Base-by-base conservation (phyloP, 1,284 basidiomycete genomes). In the Polyporus tsugae region DNA sequence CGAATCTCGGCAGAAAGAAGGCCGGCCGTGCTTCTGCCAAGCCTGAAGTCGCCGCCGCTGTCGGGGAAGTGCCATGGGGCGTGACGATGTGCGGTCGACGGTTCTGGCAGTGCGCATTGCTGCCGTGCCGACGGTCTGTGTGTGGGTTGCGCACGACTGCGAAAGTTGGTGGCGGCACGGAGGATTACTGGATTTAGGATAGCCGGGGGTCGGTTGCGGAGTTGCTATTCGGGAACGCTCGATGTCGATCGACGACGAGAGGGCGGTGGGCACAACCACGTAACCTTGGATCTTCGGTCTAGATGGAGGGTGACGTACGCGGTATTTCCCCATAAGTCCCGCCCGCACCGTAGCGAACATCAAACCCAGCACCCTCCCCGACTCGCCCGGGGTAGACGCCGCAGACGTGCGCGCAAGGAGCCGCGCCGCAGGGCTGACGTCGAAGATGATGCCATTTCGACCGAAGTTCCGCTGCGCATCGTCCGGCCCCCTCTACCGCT, bases 1-100 rank as follows among this genome's bases (percentile, higher is more conserved):
- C 70, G 70, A 73, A 71, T 68, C 69, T 74, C 72, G 72, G 71
- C 68, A 65, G 63, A 69, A 69, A 69, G 72, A 70, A 73, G 66
- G 17, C 17, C 59, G 46, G 36, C n/a, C 22, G 49, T 36, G 65
- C 72, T 71, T 73, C 72, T 70, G 73, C 72, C 72, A 73, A 73
- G 73, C 62, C 65, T 67, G 67, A 69, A 68, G 67, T n/a, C 55
- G 55, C 55, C 55, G 55, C 55, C 55, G 55, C 55, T 58, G 55
- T 58, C 55, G 55, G 55, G 55, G 55, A 58, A 58, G 55, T 58
- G 55, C 55, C 55, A 58, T 49, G 46, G 46, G 46, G 46, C 46
- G 46, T 49, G 46, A 49, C 55, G 55, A 38, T 58, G 55, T 58
- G 35, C 55, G 35, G 55, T 58, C 55, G 55, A 58, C 55, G 6